Base-by-base conservation (phyloP, 2,329 filamentous ascomycete genomes). In the Hypoxylon sp. region DNA sequence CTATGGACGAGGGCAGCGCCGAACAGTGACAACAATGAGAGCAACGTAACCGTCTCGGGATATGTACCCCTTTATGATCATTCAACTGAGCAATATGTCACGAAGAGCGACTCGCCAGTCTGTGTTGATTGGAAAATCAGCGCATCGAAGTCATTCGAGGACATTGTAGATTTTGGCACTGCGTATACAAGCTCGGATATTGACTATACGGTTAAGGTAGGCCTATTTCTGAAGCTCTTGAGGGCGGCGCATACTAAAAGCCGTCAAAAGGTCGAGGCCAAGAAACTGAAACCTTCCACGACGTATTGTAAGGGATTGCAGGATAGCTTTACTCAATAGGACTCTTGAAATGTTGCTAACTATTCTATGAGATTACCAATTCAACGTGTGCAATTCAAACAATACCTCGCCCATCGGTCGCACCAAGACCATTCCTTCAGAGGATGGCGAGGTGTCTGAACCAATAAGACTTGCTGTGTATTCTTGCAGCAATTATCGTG, bases 181-280 rank as follows among this genome's bases (percentile, higher is more conserved):
- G 88, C 82, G 0, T 91, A 87, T 72, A 93, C 90, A 0, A 90
- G 84, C 51, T 90, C 86, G 0, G 90, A 93, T 71, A 84, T 93
- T 43, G 90, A 93, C 72, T 93, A 88, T 72, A 93, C 90, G 0
- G 81, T 92, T 67, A 92, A 92, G 80, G 86, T 87, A 71, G 22
- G 34, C 6, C 8, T 4, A 7, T 2, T 2, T 7, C 11, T 47
- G 13, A 13, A 2, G 28, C 5, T 20, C 11, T 41, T 10, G 17
- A n/a, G 10, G 19, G 10, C 22, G 34, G 59, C 44, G 11, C 50
- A 19, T 7, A 41, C 59, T 70, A 32, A 69, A 51, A 22, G 32
- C 19, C 13, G 4, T 13, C 20, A 15, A 54, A 54, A 89, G 82
- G 85, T 91, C 13, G 89, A 92, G 75, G 90, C 89, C 1, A 82